These are phyloP conservation scores for Protomyces macrosporus DNA, from an alignment of 1,139 yeast species.

Conservation along the genomic window DNA sequence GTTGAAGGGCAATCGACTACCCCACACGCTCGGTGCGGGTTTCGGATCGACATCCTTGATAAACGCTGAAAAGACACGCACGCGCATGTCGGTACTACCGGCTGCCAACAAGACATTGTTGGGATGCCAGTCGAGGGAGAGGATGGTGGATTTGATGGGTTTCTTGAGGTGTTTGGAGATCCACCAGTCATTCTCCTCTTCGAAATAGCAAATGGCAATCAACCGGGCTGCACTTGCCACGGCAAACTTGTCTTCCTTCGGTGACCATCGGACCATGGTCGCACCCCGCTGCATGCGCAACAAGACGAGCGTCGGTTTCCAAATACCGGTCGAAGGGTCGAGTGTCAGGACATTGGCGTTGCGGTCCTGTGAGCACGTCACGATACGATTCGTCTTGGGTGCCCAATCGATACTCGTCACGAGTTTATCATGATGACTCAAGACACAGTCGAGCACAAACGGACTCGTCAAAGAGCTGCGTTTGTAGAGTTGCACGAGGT, in stretches of 20 bases:
- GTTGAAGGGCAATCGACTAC: constrained; percentile 91
- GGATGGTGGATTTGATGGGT: constrained; percentile 81
- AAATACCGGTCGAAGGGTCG: constrained; percentile 48
- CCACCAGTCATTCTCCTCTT: constrained; percentile 99
- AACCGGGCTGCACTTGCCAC: constrained; percentile 94
- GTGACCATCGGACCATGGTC: constrained; percentile 89
- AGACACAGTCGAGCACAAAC: constrained; percentile 6
- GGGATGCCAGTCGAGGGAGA: constrained; percentile 89
- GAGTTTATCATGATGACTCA: constrained; percentile 67
- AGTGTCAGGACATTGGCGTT: constrained; percentile 97
- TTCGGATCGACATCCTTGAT: constrained; percentile 83
- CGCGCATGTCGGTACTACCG: constrained; percentile 94
- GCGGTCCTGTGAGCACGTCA: constrained; percentile 96
- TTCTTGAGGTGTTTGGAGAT: constrained; percentile 92
- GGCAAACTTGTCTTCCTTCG: constrained; percentile 87
- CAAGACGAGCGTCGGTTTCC: constrained; percentile 86
- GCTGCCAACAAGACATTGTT: constrained; percentile 82
- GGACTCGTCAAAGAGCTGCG: not conserved
- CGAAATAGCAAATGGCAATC: constrained; percentile 93
- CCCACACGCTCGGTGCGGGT: constrained; percentile 84
- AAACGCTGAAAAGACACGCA: constrained; percentile 87
- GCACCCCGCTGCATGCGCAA: constrained; percentile 93
- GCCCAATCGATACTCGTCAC: constrained; percentile 94
- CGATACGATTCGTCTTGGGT: constrained; percentile 70
- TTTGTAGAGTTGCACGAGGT: constrained; percentile 11